A percentile compares a stretch with the other conserved stretches of the same genome.
These are phyloP conservation scores for Myxozyma monticola DNA, from an alignment of 805 yeast species.

Conservation along the genomic window DNA sequence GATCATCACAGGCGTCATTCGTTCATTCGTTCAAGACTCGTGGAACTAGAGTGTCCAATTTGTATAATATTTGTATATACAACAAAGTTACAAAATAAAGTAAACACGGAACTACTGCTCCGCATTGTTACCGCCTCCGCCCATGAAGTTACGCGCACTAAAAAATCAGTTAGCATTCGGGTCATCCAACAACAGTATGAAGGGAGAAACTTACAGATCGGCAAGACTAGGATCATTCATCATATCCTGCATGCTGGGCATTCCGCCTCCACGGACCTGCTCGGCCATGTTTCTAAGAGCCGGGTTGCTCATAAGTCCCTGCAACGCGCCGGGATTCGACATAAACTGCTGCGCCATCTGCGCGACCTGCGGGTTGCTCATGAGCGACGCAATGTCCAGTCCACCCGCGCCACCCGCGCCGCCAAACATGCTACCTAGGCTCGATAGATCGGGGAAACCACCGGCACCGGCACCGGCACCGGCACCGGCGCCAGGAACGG, in stretches of 20 bases:
- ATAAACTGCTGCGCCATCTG: slow-evolving; percentile 85
- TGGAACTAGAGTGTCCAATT: neutral
- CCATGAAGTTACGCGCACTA: slow-evolving; percentile 27
- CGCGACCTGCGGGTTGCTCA: slow-evolving; percentile 90
- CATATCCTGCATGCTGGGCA: slow-evolving; percentile 64
- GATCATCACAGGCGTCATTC: slow-evolving; percentile 20
- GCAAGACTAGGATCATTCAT: slow-evolving; percentile 66
- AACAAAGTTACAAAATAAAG: neutral
- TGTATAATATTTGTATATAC: neutral
- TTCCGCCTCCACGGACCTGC: slow-evolving; percentile 55
- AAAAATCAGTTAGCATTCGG: neutral
- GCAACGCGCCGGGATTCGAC: slow-evolving; percentile 79
- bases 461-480: slow-evolving; percentile 41
- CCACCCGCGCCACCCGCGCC: slow-evolving; percentile 71
- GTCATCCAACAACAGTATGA: no score
- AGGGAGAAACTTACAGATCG: slow-evolving; percentile 24
- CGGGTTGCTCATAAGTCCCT: slow-evolving; percentile 76
- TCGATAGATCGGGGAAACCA: slow-evolving; percentile 77
- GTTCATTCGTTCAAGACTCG: neutral
- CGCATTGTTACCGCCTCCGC: slow-evolving; percentile 11
- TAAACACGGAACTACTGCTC: neutral
- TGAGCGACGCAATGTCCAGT: slow-evolving; percentile 64
- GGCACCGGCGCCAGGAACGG: slow-evolving; percentile 14
- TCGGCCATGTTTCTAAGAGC: slow-evolving; percentile 81
- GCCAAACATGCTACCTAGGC: slow-evolving; percentile 58